Conservation (phyloP, 371 early-diverging fungal species). For the Circinella minor region DNA sequence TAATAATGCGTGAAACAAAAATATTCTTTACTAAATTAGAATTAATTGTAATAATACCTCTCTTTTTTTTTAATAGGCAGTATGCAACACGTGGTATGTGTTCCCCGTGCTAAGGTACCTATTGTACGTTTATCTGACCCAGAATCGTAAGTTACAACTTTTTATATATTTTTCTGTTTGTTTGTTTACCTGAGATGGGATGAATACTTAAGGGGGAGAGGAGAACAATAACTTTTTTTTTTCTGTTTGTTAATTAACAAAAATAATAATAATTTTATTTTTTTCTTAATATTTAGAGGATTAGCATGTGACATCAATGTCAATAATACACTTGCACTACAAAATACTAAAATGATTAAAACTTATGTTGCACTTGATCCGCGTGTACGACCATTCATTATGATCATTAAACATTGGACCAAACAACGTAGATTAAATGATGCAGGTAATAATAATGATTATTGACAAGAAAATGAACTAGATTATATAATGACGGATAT, state of each 20-base stretch:
- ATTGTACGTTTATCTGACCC: conserved; percentile 66
- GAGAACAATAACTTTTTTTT: no score
- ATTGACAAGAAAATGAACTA: no score
- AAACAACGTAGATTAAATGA: conserved; percentile 73
- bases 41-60: background rate
- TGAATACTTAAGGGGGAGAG: no score
- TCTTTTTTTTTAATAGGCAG: conserved; percentile 39
- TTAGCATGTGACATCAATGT: conserved; percentile 86
- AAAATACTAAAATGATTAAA: conserved; percentile 78
- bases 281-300: conserved; percentile 21
- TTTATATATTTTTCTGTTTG: no score
- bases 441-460: conserved; percentile 44
- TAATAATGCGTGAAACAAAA: background rate
- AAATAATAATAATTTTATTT: no score
- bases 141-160: conserved; percentile 50
- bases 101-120: conserved; percentile 67
- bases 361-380: conserved; percentile 80
- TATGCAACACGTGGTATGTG: conserved; percentile 54
- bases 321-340: conserved; percentile 77
- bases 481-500: background rate
- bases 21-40: conserved; percentile 13
- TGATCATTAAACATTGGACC: conserved; percentile 86
- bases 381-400: conserved; percentile 75
- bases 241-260: no score
- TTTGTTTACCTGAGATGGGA: no score